These are phyloP conservation scores for Hanseniaspora meyeri DNA, from an alignment of 805 yeast species.

Conservation along the genomic window DNA sequence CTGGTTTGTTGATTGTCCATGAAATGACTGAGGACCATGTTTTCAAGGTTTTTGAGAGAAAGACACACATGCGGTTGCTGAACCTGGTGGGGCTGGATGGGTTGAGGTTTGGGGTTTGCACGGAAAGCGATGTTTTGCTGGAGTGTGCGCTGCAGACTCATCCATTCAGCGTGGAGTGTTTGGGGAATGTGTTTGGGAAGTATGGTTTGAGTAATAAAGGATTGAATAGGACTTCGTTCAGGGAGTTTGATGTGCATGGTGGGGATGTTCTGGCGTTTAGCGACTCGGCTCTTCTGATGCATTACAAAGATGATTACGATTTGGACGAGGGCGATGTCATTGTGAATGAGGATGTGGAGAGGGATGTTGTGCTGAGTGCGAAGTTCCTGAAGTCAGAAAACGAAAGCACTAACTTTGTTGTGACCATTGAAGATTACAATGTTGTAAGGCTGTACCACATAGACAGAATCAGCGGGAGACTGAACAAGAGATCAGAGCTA, in stretches of 20 bases:
- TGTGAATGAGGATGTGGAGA: not conserved
- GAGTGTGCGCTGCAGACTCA: not conserved
- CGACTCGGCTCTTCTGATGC: not conserved
- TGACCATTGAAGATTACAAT: slow-evolving; percentile 5
- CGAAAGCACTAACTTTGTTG: not conserved
- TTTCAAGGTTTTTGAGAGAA: not conserved
- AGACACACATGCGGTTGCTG: not conserved
- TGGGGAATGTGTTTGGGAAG: not conserved
- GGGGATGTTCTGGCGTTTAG: not conserved
- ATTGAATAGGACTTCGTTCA: not conserved
- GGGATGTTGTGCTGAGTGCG: not conserved
- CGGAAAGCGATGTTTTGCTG: not conserved
- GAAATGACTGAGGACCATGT: not conserved
- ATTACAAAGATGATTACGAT: not conserved
- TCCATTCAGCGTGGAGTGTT: not conserved
- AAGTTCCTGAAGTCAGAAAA: slow-evolving; percentile 1
- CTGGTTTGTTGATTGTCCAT: not conserved
- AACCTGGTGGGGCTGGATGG: not conserved
- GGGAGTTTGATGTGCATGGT: not conserved
- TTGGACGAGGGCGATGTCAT: not conserved
- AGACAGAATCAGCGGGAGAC: slow-evolving; percentile 1
- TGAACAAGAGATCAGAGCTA: not conserved
- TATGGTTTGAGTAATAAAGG: not conserved
- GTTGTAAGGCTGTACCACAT: not conserved
- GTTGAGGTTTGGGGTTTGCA: not conserved